A percentile compares a stretch with the other conserved stretches of the same genome.
phyloP scores from a whole-genome alignment of 176 grass and related monocot species.

The Aegilops longissima region DNA sequence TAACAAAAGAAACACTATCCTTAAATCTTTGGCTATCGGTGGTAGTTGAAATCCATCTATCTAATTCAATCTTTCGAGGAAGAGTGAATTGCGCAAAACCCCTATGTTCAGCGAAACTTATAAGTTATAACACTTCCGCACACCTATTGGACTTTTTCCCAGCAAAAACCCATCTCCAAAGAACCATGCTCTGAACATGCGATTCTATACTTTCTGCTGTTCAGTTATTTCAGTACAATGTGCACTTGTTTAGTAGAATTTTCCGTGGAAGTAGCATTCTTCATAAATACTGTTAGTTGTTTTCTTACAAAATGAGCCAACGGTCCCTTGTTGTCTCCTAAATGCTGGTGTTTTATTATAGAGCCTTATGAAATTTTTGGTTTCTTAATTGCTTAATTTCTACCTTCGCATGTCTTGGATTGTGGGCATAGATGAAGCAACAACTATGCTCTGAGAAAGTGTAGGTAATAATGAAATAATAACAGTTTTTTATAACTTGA shows the following conservation, averaged over 20 bases:
- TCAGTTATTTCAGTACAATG: background rate
- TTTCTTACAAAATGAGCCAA: background rate
- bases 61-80: background rate
- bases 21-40: background rate
- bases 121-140: background rate
- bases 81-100: background rate
- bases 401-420: background rate
- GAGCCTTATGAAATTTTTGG: background rate
- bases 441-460: background rate
- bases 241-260: background rate
- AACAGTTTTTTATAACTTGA: conserved; percentile 11
- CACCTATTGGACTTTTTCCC: background rate
- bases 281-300: background rate
- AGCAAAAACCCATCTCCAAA: background rate
- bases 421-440: conserved; percentile 22
- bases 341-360: background rate
- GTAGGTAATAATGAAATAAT: background rate
- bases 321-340: background rate
- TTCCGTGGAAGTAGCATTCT: background rate
- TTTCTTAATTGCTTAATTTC: background rate
- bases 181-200: background rate
- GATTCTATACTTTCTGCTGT: background rate
- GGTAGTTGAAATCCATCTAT: background rate
- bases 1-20: background rate
- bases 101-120: background rate